Conservation (phyloP, 2,329 filamentous ascomycete species). For the Lecanoromycetidae sp. region DNA sequence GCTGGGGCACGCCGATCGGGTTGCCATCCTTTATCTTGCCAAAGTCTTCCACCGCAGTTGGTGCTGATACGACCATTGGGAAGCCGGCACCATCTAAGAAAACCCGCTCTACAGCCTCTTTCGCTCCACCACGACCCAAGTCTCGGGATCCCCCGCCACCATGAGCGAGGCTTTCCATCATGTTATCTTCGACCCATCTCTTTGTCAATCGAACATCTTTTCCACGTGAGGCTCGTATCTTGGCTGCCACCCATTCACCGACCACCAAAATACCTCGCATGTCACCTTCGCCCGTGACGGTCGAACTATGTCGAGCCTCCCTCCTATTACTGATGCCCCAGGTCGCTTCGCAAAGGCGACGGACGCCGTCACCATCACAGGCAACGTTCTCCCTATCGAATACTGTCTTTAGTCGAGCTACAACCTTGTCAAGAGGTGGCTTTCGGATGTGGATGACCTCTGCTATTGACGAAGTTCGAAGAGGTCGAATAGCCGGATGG, state of each 20-base stretch:
- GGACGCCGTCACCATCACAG: constrained; percentile 78
- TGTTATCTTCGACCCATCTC: constrained; percentile 48
- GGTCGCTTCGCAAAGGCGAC: constrained; percentile 54
- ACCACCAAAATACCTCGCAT: constrained; percentile 54
- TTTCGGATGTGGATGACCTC: constrained; percentile 89
- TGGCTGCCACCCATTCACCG: constrained; percentile 52
- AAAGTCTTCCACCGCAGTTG: constrained; percentile 24
- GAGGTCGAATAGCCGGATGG: constrained; percentile 70
- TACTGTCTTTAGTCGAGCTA: constrained; percentile 65
- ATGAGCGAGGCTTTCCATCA: constrained; percentile 41
- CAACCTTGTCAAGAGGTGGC: constrained; percentile 74
- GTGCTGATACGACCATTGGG: constrained; percentile 37
- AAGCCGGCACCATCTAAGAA: constrained; percentile 55
- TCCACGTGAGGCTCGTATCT: constrained; percentile 37
- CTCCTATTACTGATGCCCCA: constrained; percentile 52
- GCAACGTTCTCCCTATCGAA: constrained; percentile 82
- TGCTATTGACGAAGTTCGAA: constrained; percentile 73
- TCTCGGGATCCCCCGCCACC: constrained; percentile 43
- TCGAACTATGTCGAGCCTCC: constrained; percentile 35
- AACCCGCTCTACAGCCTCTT: constrained; percentile 53
- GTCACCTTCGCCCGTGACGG: constrained; percentile 40
- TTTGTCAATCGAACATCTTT: constrained; percentile 38
- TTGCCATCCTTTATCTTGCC: constrained; percentile 25
- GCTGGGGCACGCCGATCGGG: constrained; percentile 46
- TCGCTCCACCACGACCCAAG: constrained; percentile 50